Conservation (phyloP, 1,284 basidiomycete species). For the Takashimella koratensis region DNA sequence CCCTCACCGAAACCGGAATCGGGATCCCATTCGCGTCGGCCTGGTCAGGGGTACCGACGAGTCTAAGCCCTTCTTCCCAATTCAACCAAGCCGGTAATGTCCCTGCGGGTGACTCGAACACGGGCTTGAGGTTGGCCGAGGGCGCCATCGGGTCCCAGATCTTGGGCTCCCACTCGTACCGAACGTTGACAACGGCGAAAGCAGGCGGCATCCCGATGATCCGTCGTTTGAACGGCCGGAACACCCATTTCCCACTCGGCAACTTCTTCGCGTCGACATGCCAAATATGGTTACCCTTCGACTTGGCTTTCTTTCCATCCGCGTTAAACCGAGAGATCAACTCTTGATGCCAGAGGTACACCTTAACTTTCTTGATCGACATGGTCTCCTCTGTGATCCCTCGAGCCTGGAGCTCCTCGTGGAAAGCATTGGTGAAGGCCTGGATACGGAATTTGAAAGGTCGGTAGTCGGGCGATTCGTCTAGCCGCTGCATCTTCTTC, state of each 20-base stretch:
- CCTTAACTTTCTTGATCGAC: constrained; percentile 73
- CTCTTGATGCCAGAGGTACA: constrained; percentile 89
- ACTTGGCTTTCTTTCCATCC: constrained; percentile 98
- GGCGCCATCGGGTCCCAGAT: constrained; percentile 96
- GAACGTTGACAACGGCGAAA: constrained; percentile 69
- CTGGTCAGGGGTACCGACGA: constrained; percentile 33
- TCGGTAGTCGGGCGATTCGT: constrained; percentile 92
- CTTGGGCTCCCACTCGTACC: constrained; percentile 87
- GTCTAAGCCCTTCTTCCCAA: constrained; percentile 69
- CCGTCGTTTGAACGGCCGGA: constrained; percentile 83
- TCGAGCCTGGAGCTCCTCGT: constrained; percentile 62
- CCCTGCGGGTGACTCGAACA: constrained; percentile 66
- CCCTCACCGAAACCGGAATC: constrained; percentile 25
- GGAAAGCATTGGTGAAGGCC: constrained; percentile 94
- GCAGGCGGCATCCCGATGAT: constrained; percentile 75
- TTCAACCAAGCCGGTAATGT: constrained; percentile 77
- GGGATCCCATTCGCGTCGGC: constrained; percentile 15
- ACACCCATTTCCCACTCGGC: constrained; percentile 75
- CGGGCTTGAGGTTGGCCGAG: constrained; percentile 69
- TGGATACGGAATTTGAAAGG: constrained; percentile 99
- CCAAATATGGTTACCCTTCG: constrained; percentile 99
- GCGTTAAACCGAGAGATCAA: constrained; percentile 98
- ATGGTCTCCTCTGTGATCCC: constrained; percentile 55
- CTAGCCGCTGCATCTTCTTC: constrained; percentile 93
- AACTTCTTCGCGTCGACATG: constrained; percentile 91